These are phyloP conservation scores for Tremella fuciformis DNA, from an alignment of 768 basidiomycete genomes.

Conservation along the genomic window DNA sequence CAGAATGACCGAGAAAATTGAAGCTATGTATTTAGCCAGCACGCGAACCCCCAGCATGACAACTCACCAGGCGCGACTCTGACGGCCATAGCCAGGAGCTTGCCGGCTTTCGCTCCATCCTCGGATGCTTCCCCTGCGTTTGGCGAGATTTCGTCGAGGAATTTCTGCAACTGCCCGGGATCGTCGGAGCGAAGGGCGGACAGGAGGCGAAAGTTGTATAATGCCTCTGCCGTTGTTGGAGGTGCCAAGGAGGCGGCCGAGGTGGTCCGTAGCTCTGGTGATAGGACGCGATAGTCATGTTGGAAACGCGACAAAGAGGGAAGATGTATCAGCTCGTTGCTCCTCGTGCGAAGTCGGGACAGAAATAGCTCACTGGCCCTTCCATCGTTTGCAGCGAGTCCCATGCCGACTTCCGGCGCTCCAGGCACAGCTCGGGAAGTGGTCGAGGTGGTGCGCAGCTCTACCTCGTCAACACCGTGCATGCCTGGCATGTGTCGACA, in stretches of 20 bases:
- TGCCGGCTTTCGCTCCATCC: conserved; percentile 20
- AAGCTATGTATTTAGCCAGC: conserved; percentile 14
- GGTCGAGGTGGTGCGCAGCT: too few species aligned
- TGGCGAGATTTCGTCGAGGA: conserved; percentile 43
- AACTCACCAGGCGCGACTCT: conserved; percentile 36
- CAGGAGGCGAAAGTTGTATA: conserved; percentile 47
- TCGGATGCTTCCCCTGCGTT: conserved; percentile 20
- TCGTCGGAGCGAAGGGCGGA: conserved; percentile 47
- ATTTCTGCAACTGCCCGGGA: conserved; percentile 39
- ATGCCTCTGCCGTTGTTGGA: conserved; percentile 14
- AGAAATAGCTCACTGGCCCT: too few species aligned
- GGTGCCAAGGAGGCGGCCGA: conserved; percentile 1
- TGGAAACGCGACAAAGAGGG: too few species aligned
- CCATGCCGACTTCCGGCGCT: too few species aligned
- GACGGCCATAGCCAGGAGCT: conserved; percentile 34
- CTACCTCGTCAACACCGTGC: too few species aligned
- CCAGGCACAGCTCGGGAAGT: too few species aligned
- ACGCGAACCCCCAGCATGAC: background rate
- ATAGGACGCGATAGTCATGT: too few species aligned
- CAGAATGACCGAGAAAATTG: conserved; percentile 26
- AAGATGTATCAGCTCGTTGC: too few species aligned
- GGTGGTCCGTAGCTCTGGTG: background rate
- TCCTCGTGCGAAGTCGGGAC: too few species aligned
- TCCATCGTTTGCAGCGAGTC: too few species aligned
- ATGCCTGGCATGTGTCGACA: too few species aligned